Base-by-base conservation (phyloP, 1,284 basidiomycete genomes). In the Rhodotorula mucilaginosa region DNA sequence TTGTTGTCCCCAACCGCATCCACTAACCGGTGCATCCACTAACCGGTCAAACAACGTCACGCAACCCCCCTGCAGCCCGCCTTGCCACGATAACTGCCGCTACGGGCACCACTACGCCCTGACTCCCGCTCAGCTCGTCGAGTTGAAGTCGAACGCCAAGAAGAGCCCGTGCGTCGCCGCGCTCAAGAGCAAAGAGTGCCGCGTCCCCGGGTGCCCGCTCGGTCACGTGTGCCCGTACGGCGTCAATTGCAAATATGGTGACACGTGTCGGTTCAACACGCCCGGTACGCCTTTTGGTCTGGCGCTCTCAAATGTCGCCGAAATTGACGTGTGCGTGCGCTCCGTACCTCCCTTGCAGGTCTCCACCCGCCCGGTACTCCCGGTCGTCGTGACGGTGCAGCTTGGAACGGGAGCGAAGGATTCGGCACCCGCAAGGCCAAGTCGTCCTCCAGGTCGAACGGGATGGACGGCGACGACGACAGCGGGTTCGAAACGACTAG, bases 61-160 rank as follows among this genome's bases (percentile, higher is more conserved):
- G 21, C n/a, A 12, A 12, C 23, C 26, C 12, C 0, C 23, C 21
- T 5, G 8, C 26, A 21, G 52, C 2, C 68, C 64, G n/a, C 65
- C 62, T 18, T 69, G 73, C 63, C 61, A 15, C 68, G 77, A 81
- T 51, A 81, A 81, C 58, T 85, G 84, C 76, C 79, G 77, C 21
- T 84, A 82, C 70, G 81, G 80, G 34, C 84, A 85, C 71, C 75
- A 82, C 59, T 85, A 84, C 67, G 67, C 76, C 6, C 74, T 84
- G 31, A 78, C 77, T 1, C 68, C 79, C 6, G 79, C 82, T 16
- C 79, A 84, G 61, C 69, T 83, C 15, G 73, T 68, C 0, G 80
- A 81, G 64, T 74, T 85, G 26, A 79, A 82, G 10, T 64, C 73
- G 5, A 81, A 82, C 67, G 82, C 84, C n/a, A 81, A 81, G 74